Evolutionary conservation across 129 eudicot genomes (phyloP).

Genomic region (Tagetes patula): DNA sequence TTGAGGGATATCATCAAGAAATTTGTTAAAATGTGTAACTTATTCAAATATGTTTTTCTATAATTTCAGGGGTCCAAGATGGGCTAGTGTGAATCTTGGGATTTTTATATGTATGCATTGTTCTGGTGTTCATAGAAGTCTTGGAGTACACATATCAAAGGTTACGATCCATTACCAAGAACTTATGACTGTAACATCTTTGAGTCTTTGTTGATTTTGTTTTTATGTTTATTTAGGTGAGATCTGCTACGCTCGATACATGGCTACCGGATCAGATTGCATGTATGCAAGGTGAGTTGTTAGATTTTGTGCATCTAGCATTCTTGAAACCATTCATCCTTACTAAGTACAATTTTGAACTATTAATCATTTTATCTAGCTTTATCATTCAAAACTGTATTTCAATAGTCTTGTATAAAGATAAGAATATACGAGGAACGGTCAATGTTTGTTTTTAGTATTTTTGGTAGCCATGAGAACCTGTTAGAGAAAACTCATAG

Average conservation of each 20-base stretch:
- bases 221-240: conserved; percentile 47
- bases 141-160: conserved; percentile 98
- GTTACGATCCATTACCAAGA: conserved; percentile 30
- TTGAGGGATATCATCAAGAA: neutral
- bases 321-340: neutral
- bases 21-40: neutral
- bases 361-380: neutral
- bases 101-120: conserved; percentile 94
- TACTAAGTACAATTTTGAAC: neutral
- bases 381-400: neutral
- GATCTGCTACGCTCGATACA: conserved; percentile 73
- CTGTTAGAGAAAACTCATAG: no score
- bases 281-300: conserved; percentile 53
- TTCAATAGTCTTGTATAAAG: no score
- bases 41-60: conserved; percentile 9
- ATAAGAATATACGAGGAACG: no score
- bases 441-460: no score
- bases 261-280: conserved; percentile 81
- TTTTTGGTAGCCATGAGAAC: neutral
- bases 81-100: conserved; percentile 88
- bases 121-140: conserved; percentile 97
- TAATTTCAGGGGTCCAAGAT: conserved; percentile 72
- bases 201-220: neutral
- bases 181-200: neutral
- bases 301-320: neutral